Base-by-base conservation (phyloP, 148 eudicot genomes). In the Silene latifolia region DNA sequence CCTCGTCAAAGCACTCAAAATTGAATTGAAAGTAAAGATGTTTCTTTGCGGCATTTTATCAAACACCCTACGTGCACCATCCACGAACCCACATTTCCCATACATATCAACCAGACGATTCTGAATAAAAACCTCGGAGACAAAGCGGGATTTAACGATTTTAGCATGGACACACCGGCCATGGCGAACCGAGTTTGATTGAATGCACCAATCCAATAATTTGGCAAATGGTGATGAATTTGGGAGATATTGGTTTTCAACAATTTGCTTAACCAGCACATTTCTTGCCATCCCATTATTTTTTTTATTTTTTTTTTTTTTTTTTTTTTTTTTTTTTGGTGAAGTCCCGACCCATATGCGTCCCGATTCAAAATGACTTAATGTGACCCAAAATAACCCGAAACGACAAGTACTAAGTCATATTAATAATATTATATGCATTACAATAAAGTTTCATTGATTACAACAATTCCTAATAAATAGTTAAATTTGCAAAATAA, bases 281-380 rank as follows among this genome's bases (percentile, higher is more conserved):
- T 87, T 67, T 85, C 82, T 87, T 68, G 82, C 88, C 98, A 90
- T 93, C 85, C 91, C 95, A 88, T 85, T n/a, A 54, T 68, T 73
- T n/a, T n/a, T n/a, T n/a, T n/a, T n/a, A n/a, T n/a, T n/a, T n/a
- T n/a, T n/a, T n/a, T n/a, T n/a, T n/a, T n/a, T n/a, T n/a, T n/a
- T n/a, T n/a, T n/a, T n/a, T n/a, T n/a, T n/a, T n/a, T n/a, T n/a
- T n/a, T n/a, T n/a, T n/a, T n/a, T n/a, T n/a, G n/a, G n/a, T n/a
- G n/a, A n/a, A n/a, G n/a, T n/a, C n/a, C n/a, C n/a, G n/a, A n/a
- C n/a, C n/a, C n/a, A n/a, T n/a, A n/a, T n/a, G n/a, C n/a, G n/a
- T n/a, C n/a, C n/a, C n/a, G n/a, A n/a, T n/a, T n/a, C n/a, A n/a
- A n/a, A n/a, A n/a, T n/a, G n/a, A n/a, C n/a, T n/a, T n/a, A n/a